These are phyloP conservation scores for Acorus calamus DNA, from an alignment of 106 monocot species.

Conservation along the genomic window DNA sequence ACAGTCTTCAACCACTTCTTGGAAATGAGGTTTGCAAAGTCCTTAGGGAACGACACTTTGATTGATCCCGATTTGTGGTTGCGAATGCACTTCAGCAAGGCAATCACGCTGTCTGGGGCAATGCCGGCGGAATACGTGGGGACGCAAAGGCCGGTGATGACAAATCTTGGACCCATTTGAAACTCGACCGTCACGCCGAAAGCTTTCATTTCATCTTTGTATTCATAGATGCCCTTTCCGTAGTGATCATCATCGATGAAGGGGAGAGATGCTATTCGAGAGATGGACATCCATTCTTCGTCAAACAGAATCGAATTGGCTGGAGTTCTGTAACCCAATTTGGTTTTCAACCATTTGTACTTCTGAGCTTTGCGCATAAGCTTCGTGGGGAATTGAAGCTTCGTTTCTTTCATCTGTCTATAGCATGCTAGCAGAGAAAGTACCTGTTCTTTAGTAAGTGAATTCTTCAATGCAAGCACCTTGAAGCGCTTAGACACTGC, in stretches of 20 bases:
- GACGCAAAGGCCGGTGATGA: background rate
- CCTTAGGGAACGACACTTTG: background rate
- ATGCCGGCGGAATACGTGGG: background rate
- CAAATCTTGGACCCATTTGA: background rate
- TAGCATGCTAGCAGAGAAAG: slow-evolving; percentile 23
- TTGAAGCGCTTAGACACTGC: slow-evolving; percentile 22
- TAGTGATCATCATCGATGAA: slow-evolving; percentile 20
- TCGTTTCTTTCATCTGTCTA: slow-evolving; percentile 6
- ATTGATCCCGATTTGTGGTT: background rate
- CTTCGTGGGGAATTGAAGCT: background rate
- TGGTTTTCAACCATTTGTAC: slow-evolving; percentile 37
- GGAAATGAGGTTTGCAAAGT: background rate
- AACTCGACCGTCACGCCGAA: background rate
- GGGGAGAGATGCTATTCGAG: slow-evolving; percentile 25
- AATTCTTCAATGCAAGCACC: slow-evolving; percentile 4
- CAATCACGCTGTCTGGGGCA: background rate
- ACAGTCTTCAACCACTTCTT: background rate
- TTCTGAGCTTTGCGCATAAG: slow-evolving; percentile 4
- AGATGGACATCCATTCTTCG: slow-evolving; percentile 22
- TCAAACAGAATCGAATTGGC: slow-evolving; percentile 23
- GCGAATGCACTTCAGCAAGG: background rate
- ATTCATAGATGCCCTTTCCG: slow-evolving; percentile 22
- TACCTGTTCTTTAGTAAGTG: slow-evolving; percentile 16
- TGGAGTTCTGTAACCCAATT: slow-evolving; percentile 15
- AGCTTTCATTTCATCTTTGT: background rate